These are phyloP conservation scores for Suhomyces kilbournensis DNA, from an alignment of 805 yeast species.

Conservation along the genomic window DNA sequence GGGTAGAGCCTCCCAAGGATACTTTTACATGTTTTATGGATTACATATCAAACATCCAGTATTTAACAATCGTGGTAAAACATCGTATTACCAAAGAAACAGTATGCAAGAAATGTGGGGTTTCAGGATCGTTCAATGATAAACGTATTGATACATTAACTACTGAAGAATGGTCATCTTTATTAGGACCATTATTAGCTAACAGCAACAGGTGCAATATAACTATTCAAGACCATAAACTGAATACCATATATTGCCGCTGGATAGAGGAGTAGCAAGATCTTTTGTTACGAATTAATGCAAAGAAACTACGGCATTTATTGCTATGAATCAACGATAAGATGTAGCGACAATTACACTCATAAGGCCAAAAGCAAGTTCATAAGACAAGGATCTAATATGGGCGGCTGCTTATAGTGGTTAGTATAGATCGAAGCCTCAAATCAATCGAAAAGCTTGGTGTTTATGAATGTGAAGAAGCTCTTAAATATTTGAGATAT, in stretches of 20 bases:
- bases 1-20: constrained; percentile 20
- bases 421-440: background rate
- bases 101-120: constrained; percentile 37
- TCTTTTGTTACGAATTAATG: background rate
- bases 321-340: background rate
- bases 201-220: constrained; percentile 12
- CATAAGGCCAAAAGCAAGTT: background rate
- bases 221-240: constrained; percentile 13
- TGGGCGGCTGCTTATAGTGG: background rate
- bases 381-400: background rate
- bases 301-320: background rate
- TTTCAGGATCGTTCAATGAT: constrained; percentile 4
- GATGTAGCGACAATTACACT: background rate
- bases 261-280: background rate
- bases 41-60: constrained; percentile 14
- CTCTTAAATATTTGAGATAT: background rate
- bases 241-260: constrained; percentile 9
- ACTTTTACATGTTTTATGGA: constrained; percentile 21
- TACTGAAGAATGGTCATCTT: constrained; percentile 16
- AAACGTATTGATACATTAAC: constrained; percentile 9
- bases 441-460: background rate
- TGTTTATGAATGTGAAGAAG: background rate
- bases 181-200: constrained; percentile 15
- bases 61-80: constrained; percentile 23
- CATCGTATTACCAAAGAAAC: constrained; percentile 19